phyloP scores from a whole-genome alignment of 805 yeast species.

The Myxozyma monticola region DNA sequence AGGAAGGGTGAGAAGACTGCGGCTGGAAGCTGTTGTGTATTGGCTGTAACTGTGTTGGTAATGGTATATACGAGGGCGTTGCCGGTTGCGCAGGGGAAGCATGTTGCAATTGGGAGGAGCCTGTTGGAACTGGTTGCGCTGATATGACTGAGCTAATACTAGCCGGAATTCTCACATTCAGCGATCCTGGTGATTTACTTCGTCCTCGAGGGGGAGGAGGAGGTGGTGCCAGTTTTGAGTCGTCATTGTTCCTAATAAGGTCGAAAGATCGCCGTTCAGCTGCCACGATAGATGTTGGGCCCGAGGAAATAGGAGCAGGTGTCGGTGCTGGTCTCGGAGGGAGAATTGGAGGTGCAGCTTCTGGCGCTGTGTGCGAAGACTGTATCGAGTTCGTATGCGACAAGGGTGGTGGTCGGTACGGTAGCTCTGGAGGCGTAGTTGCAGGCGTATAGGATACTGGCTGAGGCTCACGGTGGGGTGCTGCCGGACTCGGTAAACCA shows the following conservation, averaged over 20 bases:
- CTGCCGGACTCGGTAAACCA: not conserved
- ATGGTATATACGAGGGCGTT: no score
- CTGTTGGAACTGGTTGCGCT: no score
- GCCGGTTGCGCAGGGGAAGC: no score
- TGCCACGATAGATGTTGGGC: slow-evolving; percentile 10
- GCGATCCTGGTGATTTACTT: slow-evolving; percentile 11
- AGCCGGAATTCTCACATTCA: no score
- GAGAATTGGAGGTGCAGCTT: no score
- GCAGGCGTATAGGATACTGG: not conserved
- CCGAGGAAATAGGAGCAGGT: not conserved
- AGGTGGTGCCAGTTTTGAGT: not conserved
- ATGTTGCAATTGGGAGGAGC: no score
- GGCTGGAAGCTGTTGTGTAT: no score
- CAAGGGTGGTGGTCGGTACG: not conserved
- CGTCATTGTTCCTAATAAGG: slow-evolving; percentile 4
- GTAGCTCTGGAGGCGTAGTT: not conserved
- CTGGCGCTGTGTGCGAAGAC: no score
- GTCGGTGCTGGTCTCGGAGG: no score
- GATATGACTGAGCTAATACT: no score
- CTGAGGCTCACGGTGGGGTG: not conserved
- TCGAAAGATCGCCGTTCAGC: slow-evolving; percentile 10
- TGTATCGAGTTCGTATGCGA: not conserved
- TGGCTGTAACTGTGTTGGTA: no score
- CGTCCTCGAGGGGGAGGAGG: slow-evolving; percentile 14
- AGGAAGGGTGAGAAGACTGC: no score